These are phyloP conservation scores for Chlamydomonas asymmetrica DNA, from an alignment of 139 green algal genomes.

Conservation along the genomic window DNA sequence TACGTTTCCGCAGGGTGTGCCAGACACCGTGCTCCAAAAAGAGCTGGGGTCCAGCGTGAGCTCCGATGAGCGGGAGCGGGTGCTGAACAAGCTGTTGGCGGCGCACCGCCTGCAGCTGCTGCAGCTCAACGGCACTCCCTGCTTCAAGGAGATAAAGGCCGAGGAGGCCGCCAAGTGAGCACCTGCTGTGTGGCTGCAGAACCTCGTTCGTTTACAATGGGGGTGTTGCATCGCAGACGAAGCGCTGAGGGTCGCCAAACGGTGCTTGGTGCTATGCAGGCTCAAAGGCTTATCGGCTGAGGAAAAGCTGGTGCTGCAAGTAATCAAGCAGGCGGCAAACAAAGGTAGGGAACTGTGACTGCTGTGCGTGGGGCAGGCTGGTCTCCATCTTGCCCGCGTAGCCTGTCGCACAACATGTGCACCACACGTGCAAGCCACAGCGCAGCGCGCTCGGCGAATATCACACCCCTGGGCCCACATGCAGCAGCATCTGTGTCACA, in stretches of 20 bases:
- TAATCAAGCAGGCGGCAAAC: slow-evolving; percentile 76
- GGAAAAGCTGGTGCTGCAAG: slow-evolving; percentile 89
- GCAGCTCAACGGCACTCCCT: slow-evolving; percentile 10
- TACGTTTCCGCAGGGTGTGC: no score
- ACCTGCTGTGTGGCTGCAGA: not conserved
- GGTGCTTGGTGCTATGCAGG: slow-evolving; percentile 28
- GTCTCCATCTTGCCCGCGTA: not conserved
- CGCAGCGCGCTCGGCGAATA: no score
- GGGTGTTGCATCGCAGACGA: not conserved
- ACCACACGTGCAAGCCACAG: no score
- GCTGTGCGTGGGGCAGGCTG: not conserved
- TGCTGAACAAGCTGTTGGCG: slow-evolving; percentile 39
- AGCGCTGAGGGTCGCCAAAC: not conserved
- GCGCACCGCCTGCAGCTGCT: slow-evolving; percentile 40
- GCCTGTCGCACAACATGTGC: not conserved
- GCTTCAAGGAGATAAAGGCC: slow-evolving; percentile 51
- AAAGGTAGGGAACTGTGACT: not conserved
- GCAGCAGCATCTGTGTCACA: not conserved
- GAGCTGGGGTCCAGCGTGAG: slow-evolving; percentile 20
- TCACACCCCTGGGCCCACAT: not conserved
- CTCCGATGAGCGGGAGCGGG: no score
- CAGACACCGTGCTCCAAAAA: no score
- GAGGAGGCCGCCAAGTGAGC: slow-evolving; percentile 52
- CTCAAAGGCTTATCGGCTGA: slow-evolving; percentile 81
- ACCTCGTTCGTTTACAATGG: not conserved